These are phyloP conservation scores for Isabelozyma rhagii DNA, from an alignment of 805 yeast species.

Conservation along the genomic window DNA sequence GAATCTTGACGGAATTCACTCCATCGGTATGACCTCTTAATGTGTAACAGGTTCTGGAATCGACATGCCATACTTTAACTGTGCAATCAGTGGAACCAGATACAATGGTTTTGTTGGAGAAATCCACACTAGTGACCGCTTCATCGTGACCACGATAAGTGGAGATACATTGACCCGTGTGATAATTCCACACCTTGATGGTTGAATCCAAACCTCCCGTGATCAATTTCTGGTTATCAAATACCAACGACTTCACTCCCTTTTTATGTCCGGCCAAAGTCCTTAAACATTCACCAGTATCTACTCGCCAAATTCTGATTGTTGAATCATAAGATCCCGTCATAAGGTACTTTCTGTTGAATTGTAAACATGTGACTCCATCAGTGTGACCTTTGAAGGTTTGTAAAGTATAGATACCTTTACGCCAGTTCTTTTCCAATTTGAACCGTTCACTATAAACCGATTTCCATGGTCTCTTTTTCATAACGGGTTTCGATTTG, in stretches of 20 bases:
- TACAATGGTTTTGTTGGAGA: constrained; percentile 74
- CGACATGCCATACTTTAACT: constrained; percentile 95
- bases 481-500: constrained; percentile 7
- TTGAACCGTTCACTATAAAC: constrained; percentile 88
- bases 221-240: constrained; percentile 85
- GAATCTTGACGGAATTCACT: constrained; percentile 88
- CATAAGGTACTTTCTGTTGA: constrained; percentile 69
- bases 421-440: constrained; percentile 94
- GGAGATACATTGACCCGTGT: constrained; percentile 90
- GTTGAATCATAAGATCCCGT: constrained; percentile 93
- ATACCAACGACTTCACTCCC: constrained; percentile 80
- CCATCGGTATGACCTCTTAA: constrained; percentile 90
- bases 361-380: constrained; percentile 85
- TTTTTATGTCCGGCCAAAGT: constrained; percentile 86
- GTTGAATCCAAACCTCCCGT: constrained; percentile 92
- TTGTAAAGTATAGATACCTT: constrained; percentile 63
- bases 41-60: constrained; percentile 86
- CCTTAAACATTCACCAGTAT: constrained; percentile 69
- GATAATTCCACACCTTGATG: constrained; percentile 93
- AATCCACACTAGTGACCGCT: constrained; percentile 81
- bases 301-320: constrained; percentile 89
- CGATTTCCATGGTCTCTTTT: constrained; percentile 86
- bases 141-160: constrained; percentile 92
- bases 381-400: constrained; percentile 80
- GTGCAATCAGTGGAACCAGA: constrained; percentile 92